Conservation (phyloP, 148 eudicot species). For the Arctostaphylos glauca region DNA sequence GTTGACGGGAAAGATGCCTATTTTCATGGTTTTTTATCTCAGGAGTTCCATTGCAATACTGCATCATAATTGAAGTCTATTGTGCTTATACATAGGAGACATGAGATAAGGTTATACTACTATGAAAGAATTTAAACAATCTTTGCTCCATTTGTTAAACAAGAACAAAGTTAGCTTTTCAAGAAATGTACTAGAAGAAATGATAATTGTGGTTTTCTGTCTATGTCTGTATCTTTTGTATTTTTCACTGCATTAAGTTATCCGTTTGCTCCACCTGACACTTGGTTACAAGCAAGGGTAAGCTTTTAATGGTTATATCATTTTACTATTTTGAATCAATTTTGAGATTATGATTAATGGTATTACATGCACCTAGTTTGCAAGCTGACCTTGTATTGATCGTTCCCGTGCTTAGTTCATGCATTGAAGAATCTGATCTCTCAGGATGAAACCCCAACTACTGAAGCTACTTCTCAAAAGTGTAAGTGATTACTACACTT, state of each 20-base stretch:
- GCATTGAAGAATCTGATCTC: conserved; percentile 77
- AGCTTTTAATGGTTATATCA: background rate
- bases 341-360: background rate
- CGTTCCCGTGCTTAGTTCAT: conserved; percentile 38
- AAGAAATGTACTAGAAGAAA: background rate
- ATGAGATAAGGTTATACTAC: background rate
- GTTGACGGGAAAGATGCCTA: background rate
- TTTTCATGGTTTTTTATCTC: background rate
- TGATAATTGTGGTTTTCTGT: background rate
- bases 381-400: background rate
- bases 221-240: background rate
- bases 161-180: background rate
- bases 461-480: conserved; percentile 56
- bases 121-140: background rate
- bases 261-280: background rate
- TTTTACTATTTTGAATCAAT: background rate
- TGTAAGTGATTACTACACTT: conserved; percentile 44
- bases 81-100: background rate
- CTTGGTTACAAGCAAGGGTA: background rate
- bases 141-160: background rate
- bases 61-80: background rate
- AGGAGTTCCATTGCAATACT: background rate
- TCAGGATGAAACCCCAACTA: conserved; percentile 53
- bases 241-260: background rate
- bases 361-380: background rate